Conservation (phyloP, 2,329 filamentous ascomycete genomes). For the Scedosporium aurantiacum region DNA sequence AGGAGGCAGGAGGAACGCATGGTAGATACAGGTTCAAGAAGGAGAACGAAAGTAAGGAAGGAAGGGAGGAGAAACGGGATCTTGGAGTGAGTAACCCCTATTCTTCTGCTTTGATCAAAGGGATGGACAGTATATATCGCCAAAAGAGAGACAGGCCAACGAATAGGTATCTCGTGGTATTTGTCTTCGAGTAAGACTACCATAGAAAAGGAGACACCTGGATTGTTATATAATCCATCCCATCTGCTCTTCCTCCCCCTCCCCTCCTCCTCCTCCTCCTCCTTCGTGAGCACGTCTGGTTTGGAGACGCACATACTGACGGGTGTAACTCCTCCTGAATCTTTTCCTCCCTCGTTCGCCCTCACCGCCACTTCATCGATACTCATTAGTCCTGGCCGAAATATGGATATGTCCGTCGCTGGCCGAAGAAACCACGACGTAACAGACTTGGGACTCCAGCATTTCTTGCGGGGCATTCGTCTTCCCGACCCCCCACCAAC, state of each 20-base stretch:
- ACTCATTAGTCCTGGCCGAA: background rate
- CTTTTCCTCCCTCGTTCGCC: background rate
- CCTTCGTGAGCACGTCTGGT: background rate
- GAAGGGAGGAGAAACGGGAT: background rate
- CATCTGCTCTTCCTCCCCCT: background rate
- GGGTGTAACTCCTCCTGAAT: conserved; percentile 3
- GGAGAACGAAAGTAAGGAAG: background rate
- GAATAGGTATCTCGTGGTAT: too few species aligned
- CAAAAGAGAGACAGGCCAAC: too few species aligned
- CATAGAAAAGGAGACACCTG: background rate
- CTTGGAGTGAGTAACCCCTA: background rate
- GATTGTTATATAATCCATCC: background rate
- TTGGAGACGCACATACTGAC: conserved; percentile 1
- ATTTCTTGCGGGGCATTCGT: background rate
- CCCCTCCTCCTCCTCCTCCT: background rate
- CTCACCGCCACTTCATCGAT: background rate
- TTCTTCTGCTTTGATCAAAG: too few species aligned
- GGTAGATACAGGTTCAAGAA: background rate
- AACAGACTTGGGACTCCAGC: background rate
- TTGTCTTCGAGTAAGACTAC: too few species aligned
- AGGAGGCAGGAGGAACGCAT: background rate
- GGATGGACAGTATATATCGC: too few species aligned
- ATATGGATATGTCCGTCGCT: background rate
- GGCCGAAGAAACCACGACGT: conserved; percentile 1
- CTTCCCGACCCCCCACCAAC: background rate